These are phyloP conservation scores for Phytophthora hybrid DNA, from an alignment of 352 stramenopile genomes.

Conservation along the genomic window DNA sequence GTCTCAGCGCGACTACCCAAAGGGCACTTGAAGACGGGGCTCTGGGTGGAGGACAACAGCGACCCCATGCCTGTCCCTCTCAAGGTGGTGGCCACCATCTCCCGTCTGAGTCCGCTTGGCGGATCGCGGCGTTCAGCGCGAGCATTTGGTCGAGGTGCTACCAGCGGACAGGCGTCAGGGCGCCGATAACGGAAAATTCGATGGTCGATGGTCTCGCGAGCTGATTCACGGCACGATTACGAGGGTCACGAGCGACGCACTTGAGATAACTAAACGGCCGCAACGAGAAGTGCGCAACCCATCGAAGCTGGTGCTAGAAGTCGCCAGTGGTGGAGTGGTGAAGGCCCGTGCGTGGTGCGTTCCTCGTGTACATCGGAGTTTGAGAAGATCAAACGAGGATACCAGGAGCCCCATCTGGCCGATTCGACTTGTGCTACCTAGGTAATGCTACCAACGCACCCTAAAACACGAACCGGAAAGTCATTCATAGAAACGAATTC, in stretches of 20 bases:
- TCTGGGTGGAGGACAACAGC: slow-evolving; percentile 12
- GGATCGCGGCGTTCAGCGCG: slow-evolving; percentile 7
- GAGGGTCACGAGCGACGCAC: neutral
- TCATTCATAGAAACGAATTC: slow-evolving; percentile 1
- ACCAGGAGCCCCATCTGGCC: neutral
- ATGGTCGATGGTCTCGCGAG: slow-evolving; percentile 7
- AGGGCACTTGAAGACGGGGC: slow-evolving; percentile 32
- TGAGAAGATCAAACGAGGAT: too few relatives aligned
- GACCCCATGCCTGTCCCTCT: slow-evolving; percentile 19
- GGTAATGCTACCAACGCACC: neutral
- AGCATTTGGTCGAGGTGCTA: slow-evolving; percentile 20
- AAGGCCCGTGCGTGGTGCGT: neutral
- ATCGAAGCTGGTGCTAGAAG: neutral
- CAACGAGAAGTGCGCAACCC: neutral
- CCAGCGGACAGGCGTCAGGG: neutral
- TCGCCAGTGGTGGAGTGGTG: neutral
- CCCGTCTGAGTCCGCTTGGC: slow-evolving; percentile 6
- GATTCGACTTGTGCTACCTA: neutral
- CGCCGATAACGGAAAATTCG: slow-evolving; percentile 12
- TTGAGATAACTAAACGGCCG: neutral
- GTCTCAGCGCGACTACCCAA: slow-evolving; percentile 33
- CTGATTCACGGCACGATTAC: neutral
- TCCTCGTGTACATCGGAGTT: too few relatives aligned
- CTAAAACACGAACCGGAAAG: neutral
- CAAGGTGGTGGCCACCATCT: neutral